These are phyloP conservation scores for Fusarium sublunatum DNA, from an alignment of 2,329 filamentous ascomycete species.

Conservation along the genomic window DNA sequence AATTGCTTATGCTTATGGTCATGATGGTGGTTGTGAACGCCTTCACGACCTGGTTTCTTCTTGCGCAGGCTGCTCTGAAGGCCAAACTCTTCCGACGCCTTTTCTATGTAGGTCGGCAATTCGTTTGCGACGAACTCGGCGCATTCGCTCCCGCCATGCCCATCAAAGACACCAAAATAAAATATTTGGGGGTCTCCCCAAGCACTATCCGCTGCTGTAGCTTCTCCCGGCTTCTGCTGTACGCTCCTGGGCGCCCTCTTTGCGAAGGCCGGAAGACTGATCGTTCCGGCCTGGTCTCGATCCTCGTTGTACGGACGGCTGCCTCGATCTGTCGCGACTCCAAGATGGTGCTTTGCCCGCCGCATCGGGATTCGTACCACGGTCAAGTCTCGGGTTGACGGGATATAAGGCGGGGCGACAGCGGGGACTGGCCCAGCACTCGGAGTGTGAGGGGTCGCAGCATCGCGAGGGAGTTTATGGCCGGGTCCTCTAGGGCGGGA, in stretches of 20 bases:
- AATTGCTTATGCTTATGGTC: constrained; percentile 36
- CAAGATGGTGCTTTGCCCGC: constrained; percentile 96
- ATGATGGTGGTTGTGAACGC: constrained; percentile 29
- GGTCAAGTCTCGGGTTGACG: constrained; percentile 78
- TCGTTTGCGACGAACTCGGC: constrained; percentile 86
- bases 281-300: constrained; percentile 90
- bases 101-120: constrained; percentile 89
- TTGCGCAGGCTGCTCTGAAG: constrained; percentile 78
- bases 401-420: constrained; percentile 68
- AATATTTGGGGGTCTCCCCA: constrained; percentile 95
- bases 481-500: constrained; percentile 74
- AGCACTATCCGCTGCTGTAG: constrained; percentile 77
- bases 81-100: constrained; percentile 79
- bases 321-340: constrained; percentile 80
- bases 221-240: constrained; percentile 65
- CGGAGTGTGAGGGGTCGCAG: constrained; percentile 80
- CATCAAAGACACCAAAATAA: constrained; percentile 97
- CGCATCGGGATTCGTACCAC: constrained; percentile 94
- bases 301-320: constrained; percentile 93
- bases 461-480: constrained; percentile 87
- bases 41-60: constrained; percentile 50
- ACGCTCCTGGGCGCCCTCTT: constrained; percentile 78
- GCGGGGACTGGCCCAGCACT: constrained; percentile 65
- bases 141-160: constrained; percentile 91
- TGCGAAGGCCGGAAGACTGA: constrained; percentile 93